Evolutionary conservation across 805 yeast species (phyloP).

Genomic region (Priceomyces haplophilus): DNA sequence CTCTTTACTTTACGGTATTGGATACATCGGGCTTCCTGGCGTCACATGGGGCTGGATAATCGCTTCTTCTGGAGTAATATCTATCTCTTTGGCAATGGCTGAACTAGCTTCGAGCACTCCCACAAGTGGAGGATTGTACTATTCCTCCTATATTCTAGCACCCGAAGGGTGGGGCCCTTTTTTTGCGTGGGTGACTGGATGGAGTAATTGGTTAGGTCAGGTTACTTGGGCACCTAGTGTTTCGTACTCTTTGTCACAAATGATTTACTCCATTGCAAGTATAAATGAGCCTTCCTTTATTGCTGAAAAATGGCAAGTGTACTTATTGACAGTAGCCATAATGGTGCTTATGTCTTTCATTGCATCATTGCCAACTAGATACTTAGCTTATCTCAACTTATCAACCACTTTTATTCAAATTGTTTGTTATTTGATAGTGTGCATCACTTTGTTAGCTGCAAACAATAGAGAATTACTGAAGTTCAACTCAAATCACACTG

Average conservation of each 20-base stretch:
- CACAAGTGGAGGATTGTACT: slow-evolving; percentile 32
- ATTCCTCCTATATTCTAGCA: slow-evolving; percentile 33
- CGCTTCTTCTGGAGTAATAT: slow-evolving; percentile 15
- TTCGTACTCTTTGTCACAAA: slow-evolving; percentile 28
- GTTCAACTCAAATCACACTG: not conserved
- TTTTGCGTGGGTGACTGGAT: slow-evolving; percentile 23
- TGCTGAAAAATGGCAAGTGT: not conserved
- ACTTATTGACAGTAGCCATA: slow-evolving; percentile 17
- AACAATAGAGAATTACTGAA: slow-evolving; percentile 18
- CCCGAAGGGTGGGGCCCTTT: slow-evolving; percentile 21
- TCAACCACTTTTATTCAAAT: slow-evolving; percentile 24
- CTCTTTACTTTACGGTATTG: not conserved
- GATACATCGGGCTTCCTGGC: slow-evolving; percentile 2
- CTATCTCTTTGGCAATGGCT: slow-evolving; percentile 26
- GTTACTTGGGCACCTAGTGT: slow-evolving; percentile 24
- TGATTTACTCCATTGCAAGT: slow-evolving; percentile 24
- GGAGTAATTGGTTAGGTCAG: slow-evolving; percentile 27
- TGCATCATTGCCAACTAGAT: slow-evolving; percentile 22
- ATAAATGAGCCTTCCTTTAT: slow-evolving; percentile 8
- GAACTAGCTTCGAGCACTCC: slow-evolving; percentile 25
- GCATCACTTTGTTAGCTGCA: slow-evolving; percentile 23
- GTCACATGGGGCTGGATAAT: slow-evolving; percentile 2
- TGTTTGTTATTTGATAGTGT: slow-evolving; percentile 19
- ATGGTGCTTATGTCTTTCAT: slow-evolving; percentile 21
- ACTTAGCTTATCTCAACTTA: slow-evolving; percentile 21